Evolutionary conservation across 2,329 filamentous ascomycete genomes (phyloP), one percentile per base, ranked within the genome.

Genomic region (Clonostachys sp.): DNA sequence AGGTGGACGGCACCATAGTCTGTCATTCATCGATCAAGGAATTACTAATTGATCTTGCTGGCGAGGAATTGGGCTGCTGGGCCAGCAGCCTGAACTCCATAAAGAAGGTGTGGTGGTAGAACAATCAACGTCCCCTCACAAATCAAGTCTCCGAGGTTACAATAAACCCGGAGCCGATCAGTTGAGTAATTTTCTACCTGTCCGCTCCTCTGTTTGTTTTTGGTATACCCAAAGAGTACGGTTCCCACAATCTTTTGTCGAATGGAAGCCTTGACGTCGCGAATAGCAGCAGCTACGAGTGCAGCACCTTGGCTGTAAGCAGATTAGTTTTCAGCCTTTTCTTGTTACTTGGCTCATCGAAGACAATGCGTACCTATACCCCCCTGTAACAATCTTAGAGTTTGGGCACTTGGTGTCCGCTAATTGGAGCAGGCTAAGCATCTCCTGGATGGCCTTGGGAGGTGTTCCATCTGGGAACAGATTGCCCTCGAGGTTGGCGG

Each of bases 351-450:
- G 16, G 12, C 17, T n/a, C 20, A 18, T 5, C 8, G 17, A 16
- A 9, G 20, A 14, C 13, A n/a, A 30, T 20, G 36, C 45, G 34
- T 12, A 58, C 57, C 56, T 64, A 50, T 66, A 66, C 10, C 63
- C 73, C 39, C 67, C 73, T 2, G 70, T 66, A 2, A 74, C 60
- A 24, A 75, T 64, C 41, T 64, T 60, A 1, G 71, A 61, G n/a
- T 66, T 54, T 9, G 73, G 72, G 47, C 73, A 77, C 52, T 73
- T 72, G 6, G 56, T 56, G 55, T 61, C 52, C 14, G 73, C 71
- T 24, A 66, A 45, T 5, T 61, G 55, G 55, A 74, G 69, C 33
- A 72, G 63, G 5, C 60, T 56, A 17, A 62, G 62, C 34, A 67
- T 71, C 47, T 71, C 71, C 3, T 59, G 46, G 48, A 76, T 74